Base-by-base conservation (phyloP, 371 early-diverging fungal species). In the Mortierella sp. region DNA sequence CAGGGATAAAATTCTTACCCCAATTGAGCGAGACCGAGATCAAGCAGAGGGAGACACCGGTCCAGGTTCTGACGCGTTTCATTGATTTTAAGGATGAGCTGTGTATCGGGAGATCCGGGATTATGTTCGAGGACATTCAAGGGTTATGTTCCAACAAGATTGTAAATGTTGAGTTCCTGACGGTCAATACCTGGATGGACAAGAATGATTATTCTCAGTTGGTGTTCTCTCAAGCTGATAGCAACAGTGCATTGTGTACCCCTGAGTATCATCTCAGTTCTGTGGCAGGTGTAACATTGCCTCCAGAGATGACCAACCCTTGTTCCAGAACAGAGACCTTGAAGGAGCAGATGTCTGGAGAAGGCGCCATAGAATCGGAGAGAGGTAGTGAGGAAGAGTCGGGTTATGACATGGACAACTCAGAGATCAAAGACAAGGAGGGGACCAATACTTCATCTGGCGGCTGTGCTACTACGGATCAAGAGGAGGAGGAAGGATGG, bases 31-130 rank as follows among this genome's bases (percentile, higher is more conserved):
- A 59, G 45, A 18, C 57, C 0, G 48, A 46, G 18, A 62, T 67
- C 50, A 66, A 25, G 16, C 26, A 37, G 0, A 52, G 60, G 9
- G 74, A 74, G 23, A 57, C 69, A 7, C 62, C 74, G 0, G 65
- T 69, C 6, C 57, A 74, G 50, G 37, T 74, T 23, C 64, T 75
- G 2, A 47, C 60, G 3, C 64, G 70, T 15, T 60, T 70, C 50
- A 66, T 66, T 7, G 43, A 52, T 5, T 75, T 75, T 66, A 70
- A 75, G 3, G 75, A 75, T 21, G 75, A 75, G 55, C 23, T 62
- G 14, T 75, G 75, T 25, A 51, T 75, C 14, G 66, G 66, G 0
- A 59, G 67, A 3, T 66, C 70, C 0, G 66, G 60, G 16, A 66
- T 75, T 26, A 43, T 57, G n/a, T 75, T 75, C 21, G 14, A 45